Evolutionary conservation across 2,329 filamentous ascomycete genomes (phyloP).

Genomic region (Aaosphaeria arxii): DNA sequence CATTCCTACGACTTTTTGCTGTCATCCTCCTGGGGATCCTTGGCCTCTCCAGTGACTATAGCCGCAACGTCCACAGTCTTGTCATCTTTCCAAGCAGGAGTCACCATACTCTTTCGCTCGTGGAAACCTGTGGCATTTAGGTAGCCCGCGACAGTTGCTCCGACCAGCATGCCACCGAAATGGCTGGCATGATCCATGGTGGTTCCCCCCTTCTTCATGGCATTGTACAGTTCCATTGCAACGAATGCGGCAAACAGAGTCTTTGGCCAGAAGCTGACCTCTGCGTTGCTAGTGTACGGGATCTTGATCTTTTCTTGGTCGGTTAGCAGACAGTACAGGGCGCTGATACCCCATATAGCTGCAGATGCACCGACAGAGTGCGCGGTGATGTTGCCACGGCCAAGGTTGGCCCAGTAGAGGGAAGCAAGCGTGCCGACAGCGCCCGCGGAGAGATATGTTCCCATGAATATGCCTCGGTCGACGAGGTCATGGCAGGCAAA

Average conservation of each 20-base stretch:
- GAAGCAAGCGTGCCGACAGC: conserved; percentile 27
- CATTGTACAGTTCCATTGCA: conserved; percentile 17
- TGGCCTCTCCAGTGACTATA: too few relatives aligned
- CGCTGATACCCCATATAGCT: conserved; percentile 30
- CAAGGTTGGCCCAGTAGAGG: conserved; percentile 33
- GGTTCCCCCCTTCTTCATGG: conserved; percentile 6
- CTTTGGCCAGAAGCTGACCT: conserved; percentile 28
- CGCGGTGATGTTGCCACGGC: conserved; percentile 20
- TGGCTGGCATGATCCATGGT: conserved; percentile 35
- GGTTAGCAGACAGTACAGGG: conserved; percentile 29
- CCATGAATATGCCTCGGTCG: conserved; percentile 32
- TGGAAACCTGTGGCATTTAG: conserved; percentile 23
- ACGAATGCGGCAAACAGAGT: conserved; percentile 26
- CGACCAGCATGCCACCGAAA: conserved; percentile 31
- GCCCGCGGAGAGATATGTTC: conserved; percentile 33
- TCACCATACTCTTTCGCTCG: conserved; percentile 7
- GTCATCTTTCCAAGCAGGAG: too few relatives aligned
- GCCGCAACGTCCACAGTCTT: too few relatives aligned
- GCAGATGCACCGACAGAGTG: conserved; percentile 33
- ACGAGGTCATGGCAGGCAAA: conserved; percentile 40
- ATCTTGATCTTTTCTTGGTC: conserved; percentile 29
- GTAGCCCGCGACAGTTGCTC: conserved; percentile 21
- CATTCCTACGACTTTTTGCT: too few relatives aligned
- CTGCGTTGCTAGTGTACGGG: conserved; percentile 24
- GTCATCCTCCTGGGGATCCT: too few relatives aligned